A percentile compares a stretch with the other conserved stretches of the same genome.
phyloP scores from a whole-genome alignment of 495 filamentous ascomycete species.

The Talaromyces trachyspermus region DNA sequence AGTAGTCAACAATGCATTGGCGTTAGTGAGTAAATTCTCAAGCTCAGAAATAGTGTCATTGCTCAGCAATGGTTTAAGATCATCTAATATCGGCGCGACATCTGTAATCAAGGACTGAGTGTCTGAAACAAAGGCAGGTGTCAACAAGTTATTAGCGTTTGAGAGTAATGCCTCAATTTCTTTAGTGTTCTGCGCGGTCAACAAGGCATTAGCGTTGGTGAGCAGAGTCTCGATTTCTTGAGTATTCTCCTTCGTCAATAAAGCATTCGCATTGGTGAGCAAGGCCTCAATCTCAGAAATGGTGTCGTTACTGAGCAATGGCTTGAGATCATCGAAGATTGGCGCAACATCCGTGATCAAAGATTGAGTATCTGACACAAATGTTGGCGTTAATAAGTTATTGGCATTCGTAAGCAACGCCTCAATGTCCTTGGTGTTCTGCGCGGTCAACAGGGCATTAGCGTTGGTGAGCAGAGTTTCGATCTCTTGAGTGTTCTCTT shows the following conservation, averaged over 20 bases:
- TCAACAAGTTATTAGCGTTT: constrained; percentile 28
- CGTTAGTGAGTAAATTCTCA: constrained; percentile 28
- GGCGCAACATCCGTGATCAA: constrained; percentile 25
- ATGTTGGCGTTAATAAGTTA: constrained; percentile 24
- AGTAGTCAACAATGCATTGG: constrained; percentile 28
- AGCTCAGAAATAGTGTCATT: constrained; percentile 30
- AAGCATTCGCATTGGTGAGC: constrained; percentile 31
- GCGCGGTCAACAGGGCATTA: constrained; percentile 23
- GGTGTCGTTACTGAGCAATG: constrained; percentile 31
- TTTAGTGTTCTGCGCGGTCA: constrained; percentile 20
- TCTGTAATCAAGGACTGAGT: constrained; percentile 26
- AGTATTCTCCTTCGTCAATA: constrained; percentile 31
- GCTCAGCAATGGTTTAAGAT: constrained; percentile 20
- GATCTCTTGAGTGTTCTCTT: constrained; percentile 31
- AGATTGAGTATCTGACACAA: constrained; percentile 25
- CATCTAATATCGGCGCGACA: constrained; percentile 12
- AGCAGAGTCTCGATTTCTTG: constrained; percentile 14
- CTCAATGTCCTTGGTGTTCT: constrained; percentile 31
- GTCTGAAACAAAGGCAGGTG: constrained; percentile 25
- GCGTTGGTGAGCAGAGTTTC: constrained; percentile 28
- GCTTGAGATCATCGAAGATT: constrained; percentile 27
- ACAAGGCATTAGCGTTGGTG: constrained; percentile 15
- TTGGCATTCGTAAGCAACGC: constrained; percentile 31
- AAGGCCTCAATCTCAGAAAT: constrained; percentile 29
- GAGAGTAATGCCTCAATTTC: constrained; percentile 26